Conservation (phyloP, 441 rosid genomes). For the Dalechampia spathulata region DNA sequence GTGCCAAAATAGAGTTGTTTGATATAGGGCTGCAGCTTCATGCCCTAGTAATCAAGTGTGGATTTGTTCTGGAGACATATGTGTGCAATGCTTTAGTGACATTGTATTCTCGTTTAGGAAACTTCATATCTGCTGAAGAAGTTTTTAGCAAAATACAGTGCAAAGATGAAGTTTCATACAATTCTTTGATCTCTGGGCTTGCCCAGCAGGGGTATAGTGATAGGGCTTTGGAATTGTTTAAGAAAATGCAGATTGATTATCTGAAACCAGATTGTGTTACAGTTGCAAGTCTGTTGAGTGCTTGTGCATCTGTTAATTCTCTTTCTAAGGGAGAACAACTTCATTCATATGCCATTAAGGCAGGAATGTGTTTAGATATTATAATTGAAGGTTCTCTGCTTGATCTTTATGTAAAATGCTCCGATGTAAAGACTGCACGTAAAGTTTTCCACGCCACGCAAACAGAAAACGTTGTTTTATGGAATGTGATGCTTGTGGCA, state of each 20-base stretch:
- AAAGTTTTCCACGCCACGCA: conserved; percentile 50
- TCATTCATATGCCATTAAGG: conserved; percentile 61
- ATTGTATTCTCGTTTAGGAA: conserved; percentile 51
- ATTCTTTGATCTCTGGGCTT: conserved; percentile 79
- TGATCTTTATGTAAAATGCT: conserved; percentile 78
- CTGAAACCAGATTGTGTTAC: conserved; percentile 76
- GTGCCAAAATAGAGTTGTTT: conserved; percentile 54
- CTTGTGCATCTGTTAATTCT: conserved; percentile 49
- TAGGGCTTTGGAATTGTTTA: conserved; percentile 63
- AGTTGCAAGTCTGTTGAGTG: conserved; percentile 70
- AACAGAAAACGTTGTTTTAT: conserved; percentile 69
- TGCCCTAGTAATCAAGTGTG: conserved; percentile 57
- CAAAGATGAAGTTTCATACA: conserved; percentile 78
- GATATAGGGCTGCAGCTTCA: conserved; percentile 66
- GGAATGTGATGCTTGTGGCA: conserved; percentile 92
- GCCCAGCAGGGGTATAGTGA: conserved; percentile 53
- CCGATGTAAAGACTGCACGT: conserved; percentile 55
- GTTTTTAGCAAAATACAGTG: conserved; percentile 51
- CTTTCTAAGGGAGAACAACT: conserved; percentile 56
- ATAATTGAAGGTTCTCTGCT: conserved; percentile 84
- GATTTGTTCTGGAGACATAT: conserved; percentile 56
- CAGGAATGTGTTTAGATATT: conserved; percentile 50
- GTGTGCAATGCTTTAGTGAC: conserved; percentile 86
- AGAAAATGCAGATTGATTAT: conserved; percentile 65
- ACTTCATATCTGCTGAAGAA: conserved; percentile 56